Conservation (phyloP, 306 rosid species). For the Rosa rugosa region DNA sequence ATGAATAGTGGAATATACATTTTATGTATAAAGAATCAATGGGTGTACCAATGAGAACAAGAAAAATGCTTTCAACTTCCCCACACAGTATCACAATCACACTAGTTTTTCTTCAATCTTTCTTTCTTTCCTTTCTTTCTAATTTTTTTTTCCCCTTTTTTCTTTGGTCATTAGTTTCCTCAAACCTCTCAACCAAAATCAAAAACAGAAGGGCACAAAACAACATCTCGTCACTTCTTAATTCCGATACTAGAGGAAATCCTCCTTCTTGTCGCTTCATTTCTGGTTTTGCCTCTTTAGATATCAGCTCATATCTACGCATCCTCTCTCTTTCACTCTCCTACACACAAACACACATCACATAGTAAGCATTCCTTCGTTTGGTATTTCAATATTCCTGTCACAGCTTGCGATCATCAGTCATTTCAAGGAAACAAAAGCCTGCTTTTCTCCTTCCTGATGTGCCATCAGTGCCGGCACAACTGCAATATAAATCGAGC, state of each 20-base stretch:
- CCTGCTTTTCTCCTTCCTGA: background rate
- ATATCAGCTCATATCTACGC: conserved; percentile 10
- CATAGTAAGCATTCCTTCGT: background rate
- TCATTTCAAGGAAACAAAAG: conserved; percentile 3
- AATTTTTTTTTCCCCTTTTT: background rate
- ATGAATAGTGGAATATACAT: background rate
- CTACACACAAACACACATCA: conserved; percentile 1
- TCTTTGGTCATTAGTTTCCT: conserved; percentile 3
- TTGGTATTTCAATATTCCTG: conserved; percentile 18
- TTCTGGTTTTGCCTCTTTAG: conserved; percentile 1
- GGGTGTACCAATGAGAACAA: background rate
- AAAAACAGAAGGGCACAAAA: background rate
- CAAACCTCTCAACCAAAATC: conserved; percentile 3
- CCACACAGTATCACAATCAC: background rate
- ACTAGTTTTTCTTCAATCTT: background rate
- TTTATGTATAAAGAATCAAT: background rate
- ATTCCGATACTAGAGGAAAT: background rate
- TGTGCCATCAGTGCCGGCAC: background rate
- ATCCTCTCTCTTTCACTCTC: background rate
- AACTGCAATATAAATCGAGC: conserved; percentile 10
- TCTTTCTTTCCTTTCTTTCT: background rate
- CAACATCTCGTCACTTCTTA: background rate
- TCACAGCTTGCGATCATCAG: conserved; percentile 15
- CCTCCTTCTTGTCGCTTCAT: conserved; percentile 1
- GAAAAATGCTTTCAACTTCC: background rate